Evolutionary conservation across 768 basidiomycete species (phyloP), one percentile per base, ranked within the genome.

Genomic region (Psilocybe sp.): DNA sequence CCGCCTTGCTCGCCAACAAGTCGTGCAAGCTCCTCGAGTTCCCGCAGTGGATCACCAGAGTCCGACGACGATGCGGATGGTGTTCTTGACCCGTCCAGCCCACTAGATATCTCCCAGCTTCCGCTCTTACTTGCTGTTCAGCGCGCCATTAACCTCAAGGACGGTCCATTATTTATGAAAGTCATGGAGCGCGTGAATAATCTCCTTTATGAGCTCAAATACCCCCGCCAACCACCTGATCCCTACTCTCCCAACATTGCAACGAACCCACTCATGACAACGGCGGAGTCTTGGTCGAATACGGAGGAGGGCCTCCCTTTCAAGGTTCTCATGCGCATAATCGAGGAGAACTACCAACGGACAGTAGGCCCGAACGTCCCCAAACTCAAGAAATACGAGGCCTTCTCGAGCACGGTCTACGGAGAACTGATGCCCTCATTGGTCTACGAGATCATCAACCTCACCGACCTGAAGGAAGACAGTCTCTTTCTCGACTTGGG

Each of bases 301-400:
- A 69, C 60, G 1, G 19, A 33, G 12, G 34, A 18, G 15, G 83
- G 81, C 3, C 62, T 94, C 20, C 87, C 84, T 0, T 73, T 81
- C 41, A 75, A 79, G 32, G 79, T 94, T 2, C 72, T 88, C 50
- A 76, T 84, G 71, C 84, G 87, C 37, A 79, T 96, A 42, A 76
- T 89, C 46, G 92, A 94, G 39, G 93, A 98, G 72, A 89, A 86
- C 34, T 98, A 99, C 61, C 92, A 98, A 61, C 82, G 97, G 20
- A 82, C 84, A 14, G 94, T 98, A 1, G 95, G 95, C 5, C 97
- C 97, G 0, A 82, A 89, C 59, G 82, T 94, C n/a, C 80, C 82
- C 46, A 79, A 77, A 49, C 76, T 98, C 47, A 85, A 79, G 60
- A 81, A 85, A 57, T 95, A 98, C 65, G 80, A 82, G 59, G 82